Conservation (phyloP, 129 eudicot species). For the Helianthus tuberosus region DNA sequence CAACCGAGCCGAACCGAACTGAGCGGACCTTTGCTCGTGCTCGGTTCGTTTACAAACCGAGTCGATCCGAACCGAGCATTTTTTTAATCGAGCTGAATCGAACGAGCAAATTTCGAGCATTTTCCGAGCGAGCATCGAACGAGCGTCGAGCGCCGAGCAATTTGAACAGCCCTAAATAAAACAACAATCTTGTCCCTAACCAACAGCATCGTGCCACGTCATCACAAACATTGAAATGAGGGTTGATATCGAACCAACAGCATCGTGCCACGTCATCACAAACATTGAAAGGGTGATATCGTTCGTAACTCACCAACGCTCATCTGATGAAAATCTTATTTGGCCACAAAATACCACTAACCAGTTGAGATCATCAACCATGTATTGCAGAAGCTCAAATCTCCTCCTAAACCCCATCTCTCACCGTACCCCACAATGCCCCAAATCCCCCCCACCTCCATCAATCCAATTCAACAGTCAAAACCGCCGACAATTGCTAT, state of each 20-base stretch:
- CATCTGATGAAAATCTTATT: constrained; percentile 22
- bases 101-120: too few relatives aligned
- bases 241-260: background rate
- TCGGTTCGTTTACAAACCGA: too few relatives aligned
- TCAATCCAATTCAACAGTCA: constrained; percentile 29
- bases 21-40: too few relatives aligned
- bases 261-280: constrained; percentile 21
- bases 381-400: constrained; percentile 52
- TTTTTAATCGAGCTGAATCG: too few relatives aligned
- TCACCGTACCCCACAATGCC: constrained; percentile 29
- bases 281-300: constrained; percentile 2
- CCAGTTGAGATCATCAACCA: constrained; percentile 28
- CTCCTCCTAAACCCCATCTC: constrained; percentile 29
- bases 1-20: too few relatives aligned
- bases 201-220: too few relatives aligned
- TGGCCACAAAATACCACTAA: constrained; percentile 28
- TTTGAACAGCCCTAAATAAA: too few relatives aligned
- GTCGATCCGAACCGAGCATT: too few relatives aligned
- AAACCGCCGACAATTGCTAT: constrained; percentile 55
- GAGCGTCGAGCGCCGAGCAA: too few relatives aligned
- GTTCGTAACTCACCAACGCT: constrained; percentile 28
- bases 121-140: too few relatives aligned
- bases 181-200: too few relatives aligned
- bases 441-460: constrained; percentile 30
- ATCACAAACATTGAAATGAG: background rate